Evolutionary conservation across 2,329 filamentous ascomycete species (phyloP), one percentile per base, ranked within the genome.

Genomic region (Xylaria sp.): DNA sequence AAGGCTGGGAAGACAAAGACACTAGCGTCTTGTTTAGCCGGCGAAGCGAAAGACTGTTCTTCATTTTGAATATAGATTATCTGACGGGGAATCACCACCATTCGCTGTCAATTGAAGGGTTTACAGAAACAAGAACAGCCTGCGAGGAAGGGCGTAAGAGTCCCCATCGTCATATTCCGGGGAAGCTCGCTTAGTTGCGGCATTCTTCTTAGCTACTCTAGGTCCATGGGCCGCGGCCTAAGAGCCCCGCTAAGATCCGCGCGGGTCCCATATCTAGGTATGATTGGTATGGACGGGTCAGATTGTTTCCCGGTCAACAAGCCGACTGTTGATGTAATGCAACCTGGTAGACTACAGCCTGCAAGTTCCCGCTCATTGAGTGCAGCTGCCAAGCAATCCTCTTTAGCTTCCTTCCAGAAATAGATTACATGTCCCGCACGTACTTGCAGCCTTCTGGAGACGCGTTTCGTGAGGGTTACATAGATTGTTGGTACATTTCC

Each of bases 231-330:
- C 45, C 63, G 62, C 38, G 57, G 42, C 56, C 39, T 39, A 17
- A 50, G 27, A 61, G 45, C 69, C 69, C 72, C 69, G 58, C 71
- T 66, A 66, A 58, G 50, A 69, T 53, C 53, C 55, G 44, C 56
- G 65, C 61, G 20, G 61, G 45, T 55, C 67, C 38, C 29, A 39
- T 2, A n/a, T n/a, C n/a, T n/a, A n/a, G n/a, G n/a, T n/a, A 2
- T 61, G 33, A 33, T 47, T 29, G 45, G 65, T 27, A 66, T 56
- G 22, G 61, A 47, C 31, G 17, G 36, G 17, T 6, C 72, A 76
- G 79, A 80, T 79, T 73, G 81, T 83, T 82, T 79, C 77, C 77
- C 69, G 57, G 80, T 70, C 81, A 81, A 83, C 81, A 69, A 31
- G 9, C 27, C 11, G 42, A 33, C 33, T 56, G 60, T 69, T 66